phyloP scores from a whole-genome alignment of 768 basidiomycete species.

The Mycena maculata region DNA sequence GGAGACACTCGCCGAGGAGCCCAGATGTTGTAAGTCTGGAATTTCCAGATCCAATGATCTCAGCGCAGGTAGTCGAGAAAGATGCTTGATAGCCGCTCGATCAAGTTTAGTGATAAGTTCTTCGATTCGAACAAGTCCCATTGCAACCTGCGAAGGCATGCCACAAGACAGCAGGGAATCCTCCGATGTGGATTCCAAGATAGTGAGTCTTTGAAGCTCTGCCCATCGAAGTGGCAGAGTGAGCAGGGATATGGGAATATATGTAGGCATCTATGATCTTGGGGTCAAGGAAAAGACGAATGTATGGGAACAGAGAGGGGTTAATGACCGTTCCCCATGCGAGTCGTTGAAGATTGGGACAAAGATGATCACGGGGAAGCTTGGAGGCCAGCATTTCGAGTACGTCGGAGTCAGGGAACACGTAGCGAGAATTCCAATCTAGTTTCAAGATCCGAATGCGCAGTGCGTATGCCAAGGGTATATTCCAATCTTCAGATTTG shows the following conservation, averaged over 20 bases:
- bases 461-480: not conserved
- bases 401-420: not conserved
- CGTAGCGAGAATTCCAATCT: not conserved
- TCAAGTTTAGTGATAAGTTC: not conserved
- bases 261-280: not conserved
- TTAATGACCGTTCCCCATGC: not conserved
- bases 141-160: not conserved
- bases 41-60: not conserved
- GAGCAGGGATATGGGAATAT: not conserved
- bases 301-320: not conserved
- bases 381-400: not conserved
- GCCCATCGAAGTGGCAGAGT: not conserved
- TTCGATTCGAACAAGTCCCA: not conserved
- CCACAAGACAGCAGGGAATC: not conserved
- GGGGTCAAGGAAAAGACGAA: not conserved
- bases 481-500: not conserved
- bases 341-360: not conserved
- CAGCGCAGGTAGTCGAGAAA: not conserved
- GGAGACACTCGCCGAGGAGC: not conserved
- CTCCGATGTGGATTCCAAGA: not conserved
- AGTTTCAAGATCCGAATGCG: not conserved
- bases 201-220: not conserved
- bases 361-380: not conserved
- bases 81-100: not conserved
- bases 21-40: not conserved